Evolutionary conservation across 768 basidiomycete species (phyloP).

Genomic region (Tulasnella sp.): DNA sequence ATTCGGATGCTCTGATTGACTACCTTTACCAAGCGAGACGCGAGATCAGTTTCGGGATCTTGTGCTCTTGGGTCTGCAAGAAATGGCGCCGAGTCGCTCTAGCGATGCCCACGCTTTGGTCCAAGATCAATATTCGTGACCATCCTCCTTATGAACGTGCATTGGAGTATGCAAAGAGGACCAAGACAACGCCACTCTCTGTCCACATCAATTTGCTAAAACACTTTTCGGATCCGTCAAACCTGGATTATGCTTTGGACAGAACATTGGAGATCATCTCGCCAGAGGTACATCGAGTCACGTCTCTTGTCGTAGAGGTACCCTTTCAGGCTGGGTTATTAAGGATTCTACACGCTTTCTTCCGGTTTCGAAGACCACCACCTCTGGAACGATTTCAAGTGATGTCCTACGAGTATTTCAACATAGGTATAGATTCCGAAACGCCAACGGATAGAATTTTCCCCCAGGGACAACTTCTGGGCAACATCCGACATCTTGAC

Average conservation of each 20-base stretch:
- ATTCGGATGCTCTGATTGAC: neutral
- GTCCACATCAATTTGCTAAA: neutral
- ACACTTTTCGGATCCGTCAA: neutral
- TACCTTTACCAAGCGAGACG: neutral
- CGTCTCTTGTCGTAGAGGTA: neutral
- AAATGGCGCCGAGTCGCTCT: constrained; percentile 5
- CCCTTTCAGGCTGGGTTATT: neutral
- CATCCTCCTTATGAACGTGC: constrained; percentile 4
- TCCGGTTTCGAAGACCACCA: neutral
- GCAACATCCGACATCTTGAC: neutral
- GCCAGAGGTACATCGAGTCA: neutral
- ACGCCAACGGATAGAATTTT: neutral
- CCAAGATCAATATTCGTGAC: constrained; percentile 7
- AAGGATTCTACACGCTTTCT: neutral
- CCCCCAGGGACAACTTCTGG: neutral
- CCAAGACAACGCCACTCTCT: neutral
- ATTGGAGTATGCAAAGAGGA: neutral
- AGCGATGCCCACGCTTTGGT: constrained; percentile 4
- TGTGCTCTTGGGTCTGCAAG: constrained; percentile 5
- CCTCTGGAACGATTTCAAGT: constrained; percentile 1
- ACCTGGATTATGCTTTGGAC: neutral
- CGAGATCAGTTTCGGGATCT: constrained; percentile 1
- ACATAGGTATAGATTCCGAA: neutral
- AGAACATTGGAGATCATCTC: constrained; percentile 1
- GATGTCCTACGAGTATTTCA: neutral